Percentiles rank a stretch among this genome's conserved stretches.
These are phyloP conservation scores for Hypoxylon rickii DNA, from an alignment of 495 filamentous ascomycete genomes.

Conservation along the genomic window DNA sequence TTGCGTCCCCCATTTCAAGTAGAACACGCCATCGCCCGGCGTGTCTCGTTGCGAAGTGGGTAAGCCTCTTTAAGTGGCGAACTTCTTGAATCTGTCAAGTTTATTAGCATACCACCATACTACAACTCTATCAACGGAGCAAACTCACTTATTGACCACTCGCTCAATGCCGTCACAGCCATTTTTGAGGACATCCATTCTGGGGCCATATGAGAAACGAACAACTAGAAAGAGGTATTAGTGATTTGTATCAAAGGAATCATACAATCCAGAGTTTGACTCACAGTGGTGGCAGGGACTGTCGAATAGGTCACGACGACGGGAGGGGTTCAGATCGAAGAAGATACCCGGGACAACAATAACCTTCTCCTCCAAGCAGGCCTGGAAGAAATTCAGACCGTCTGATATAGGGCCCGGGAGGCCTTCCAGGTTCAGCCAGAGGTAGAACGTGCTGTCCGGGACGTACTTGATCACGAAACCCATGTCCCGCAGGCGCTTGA, in stretches of 20 bases:
- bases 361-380: constrained; percentile 87
- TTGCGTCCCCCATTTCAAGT: too few relatives aligned
- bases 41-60: too few relatives aligned
- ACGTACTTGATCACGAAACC: constrained; percentile 80
- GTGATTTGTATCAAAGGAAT: neutral
- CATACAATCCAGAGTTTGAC: neutral
- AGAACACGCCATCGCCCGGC: neutral
- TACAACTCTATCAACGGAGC: neutral
- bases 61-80: constrained; percentile 4
- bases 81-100: constrained; percentile 23
- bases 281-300: constrained; percentile 87
- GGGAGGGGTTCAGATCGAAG: constrained; percentile 89
- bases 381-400: constrained; percentile 95
- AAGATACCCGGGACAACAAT: constrained; percentile 96
- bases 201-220: constrained; percentile 86
- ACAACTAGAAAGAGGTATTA: constrained; percentile 55
- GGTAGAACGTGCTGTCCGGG: constrained; percentile 92
- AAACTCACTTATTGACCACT: constrained; percentile 67
- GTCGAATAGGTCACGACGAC: constrained; percentile 88
- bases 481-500: constrained; percentile 75
- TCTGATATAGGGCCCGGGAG: constrained; percentile 80
- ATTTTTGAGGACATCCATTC: constrained; percentile 81
- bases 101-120: neutral
- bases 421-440: constrained; percentile 62
- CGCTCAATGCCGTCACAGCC: constrained; percentile 90